A percentile compares a stretch with the other conserved stretches of the same genome.
phyloP scores from a whole-genome alignment of 73 alveolate genomes.

The Paramecium sonneborni region DNA sequence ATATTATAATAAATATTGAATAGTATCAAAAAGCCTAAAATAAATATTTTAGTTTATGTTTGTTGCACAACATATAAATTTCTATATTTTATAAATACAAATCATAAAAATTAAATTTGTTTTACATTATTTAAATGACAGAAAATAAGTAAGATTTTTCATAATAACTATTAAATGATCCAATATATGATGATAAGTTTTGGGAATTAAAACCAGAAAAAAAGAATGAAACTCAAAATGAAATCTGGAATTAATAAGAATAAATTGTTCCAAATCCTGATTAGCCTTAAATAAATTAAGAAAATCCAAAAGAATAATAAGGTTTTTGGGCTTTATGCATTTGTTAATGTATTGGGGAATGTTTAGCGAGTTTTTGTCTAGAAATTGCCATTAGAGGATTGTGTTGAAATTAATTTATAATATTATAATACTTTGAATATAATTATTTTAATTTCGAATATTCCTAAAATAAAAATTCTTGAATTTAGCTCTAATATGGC shows the following conservation, averaged over 20 bases:
- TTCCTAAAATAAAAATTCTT: too few relatives aligned
- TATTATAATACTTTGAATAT: background rate
- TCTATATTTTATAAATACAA: background rate
- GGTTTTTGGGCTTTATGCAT: background rate
- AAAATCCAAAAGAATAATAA: background rate
- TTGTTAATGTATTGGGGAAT: background rate
- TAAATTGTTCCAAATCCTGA: background rate
- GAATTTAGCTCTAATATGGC: too few relatives aligned
- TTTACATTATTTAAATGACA: background rate
- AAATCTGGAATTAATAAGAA: background rate
- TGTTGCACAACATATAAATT: background rate
- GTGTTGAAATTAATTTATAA: background rate
- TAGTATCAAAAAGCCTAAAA: too few relatives aligned
- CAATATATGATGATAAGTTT: background rate
- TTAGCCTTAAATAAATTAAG: background rate
- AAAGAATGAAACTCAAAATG: background rate
- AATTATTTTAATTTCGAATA: background rate
- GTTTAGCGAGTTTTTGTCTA: background rate
- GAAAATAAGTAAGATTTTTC: background rate
- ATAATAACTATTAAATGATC: background rate
- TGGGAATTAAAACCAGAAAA: background rate
- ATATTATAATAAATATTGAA: too few relatives aligned
- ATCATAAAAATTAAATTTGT: background rate
- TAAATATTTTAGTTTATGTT: too few relatives aligned
- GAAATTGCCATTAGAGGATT: background rate